Evolutionary conservation across 345 rosid species (phyloP).

Genomic region (Raphanus sativus): DNA sequence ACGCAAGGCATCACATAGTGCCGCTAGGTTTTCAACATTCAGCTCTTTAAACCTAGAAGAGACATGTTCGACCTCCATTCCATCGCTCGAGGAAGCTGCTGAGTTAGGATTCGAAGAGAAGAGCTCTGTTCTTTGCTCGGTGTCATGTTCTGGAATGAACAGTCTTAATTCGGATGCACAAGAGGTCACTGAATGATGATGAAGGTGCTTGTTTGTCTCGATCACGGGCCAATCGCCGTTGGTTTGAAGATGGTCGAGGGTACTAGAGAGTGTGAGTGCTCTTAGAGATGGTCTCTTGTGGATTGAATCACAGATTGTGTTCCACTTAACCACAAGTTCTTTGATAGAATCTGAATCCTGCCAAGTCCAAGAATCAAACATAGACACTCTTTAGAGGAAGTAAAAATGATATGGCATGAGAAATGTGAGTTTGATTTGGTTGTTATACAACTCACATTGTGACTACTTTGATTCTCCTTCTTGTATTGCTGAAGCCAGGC

Average conservation of each 20-base stretch:
- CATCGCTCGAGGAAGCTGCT: slow-evolving; percentile 62
- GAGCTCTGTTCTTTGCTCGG: slow-evolving; percentile 31
- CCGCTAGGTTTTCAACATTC: slow-evolving; percentile 51
- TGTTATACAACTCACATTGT: slow-evolving; percentile 27
- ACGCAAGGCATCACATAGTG: slow-evolving; percentile 61
- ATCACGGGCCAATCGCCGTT: slow-evolving; percentile 50
- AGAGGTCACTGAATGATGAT: slow-evolving; percentile 38
- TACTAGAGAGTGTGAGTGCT: slow-evolving; percentile 52
- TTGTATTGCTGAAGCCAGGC: slow-evolving; percentile 77
- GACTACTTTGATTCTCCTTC: slow-evolving; percentile 52
- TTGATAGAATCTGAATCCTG: slow-evolving; percentile 53
- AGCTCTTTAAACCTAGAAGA: slow-evolving; percentile 56
- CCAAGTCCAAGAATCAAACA: slow-evolving; percentile 28
- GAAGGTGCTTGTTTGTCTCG: slow-evolving; percentile 45
- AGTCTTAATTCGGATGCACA: slow-evolving; percentile 45
- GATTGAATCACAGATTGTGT: slow-evolving; percentile 55
- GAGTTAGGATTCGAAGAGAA: slow-evolving; percentile 53
- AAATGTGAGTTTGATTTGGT: background rate
- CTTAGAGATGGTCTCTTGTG: slow-evolving; percentile 50
- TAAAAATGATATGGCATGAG: background rate
- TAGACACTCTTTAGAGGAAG: background rate
- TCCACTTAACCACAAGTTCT: slow-evolving; percentile 67
- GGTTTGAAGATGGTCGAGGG: slow-evolving; percentile 37
- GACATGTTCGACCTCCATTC: slow-evolving; percentile 54
- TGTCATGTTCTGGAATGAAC: slow-evolving; percentile 47